These are phyloP conservation scores for Dianthus caryophyllus DNA, from an alignment of 148 eudicot genomes.

Conservation along the genomic window DNA sequence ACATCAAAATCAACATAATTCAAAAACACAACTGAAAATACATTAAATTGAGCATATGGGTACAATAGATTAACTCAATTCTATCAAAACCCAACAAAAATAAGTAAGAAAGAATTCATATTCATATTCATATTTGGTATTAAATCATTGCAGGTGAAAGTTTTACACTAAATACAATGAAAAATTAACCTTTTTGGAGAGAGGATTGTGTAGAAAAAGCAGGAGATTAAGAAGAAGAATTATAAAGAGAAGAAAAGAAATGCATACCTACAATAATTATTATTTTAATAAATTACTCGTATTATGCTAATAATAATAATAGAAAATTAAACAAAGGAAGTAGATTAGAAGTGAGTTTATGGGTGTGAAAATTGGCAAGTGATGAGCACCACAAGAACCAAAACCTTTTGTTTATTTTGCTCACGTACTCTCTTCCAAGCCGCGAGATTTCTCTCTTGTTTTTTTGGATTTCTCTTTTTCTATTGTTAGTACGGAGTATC, in stretches of 20 bases:
- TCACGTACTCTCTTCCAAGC: conserved; percentile 4
- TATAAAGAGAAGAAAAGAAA: not conserved
- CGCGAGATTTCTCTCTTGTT: conserved; percentile 1
- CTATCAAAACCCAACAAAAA: not conserved
- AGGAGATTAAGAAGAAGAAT: not conserved
- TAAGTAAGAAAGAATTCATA: not conserved
- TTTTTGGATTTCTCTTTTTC: not conserved
- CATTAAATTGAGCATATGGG: no score
- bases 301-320: no score
- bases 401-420: not conserved
- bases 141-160: no score
- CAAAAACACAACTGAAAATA: no score
- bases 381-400: conserved; percentile 12
- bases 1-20: not conserved
- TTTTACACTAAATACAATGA: not conserved
- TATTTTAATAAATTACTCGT: no score
- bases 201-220: not conserved
- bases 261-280: no score
- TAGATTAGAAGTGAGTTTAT: not conserved
- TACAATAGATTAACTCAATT: not conserved
- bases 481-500: no score
- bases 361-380: conserved; percentile 10
- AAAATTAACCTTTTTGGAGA: not conserved
- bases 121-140: not conserved
- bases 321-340: not conserved